Base-by-base conservation (phyloP, 108 stramenopile genomes). In the Cylindrotheca fusiformis region DNA sequence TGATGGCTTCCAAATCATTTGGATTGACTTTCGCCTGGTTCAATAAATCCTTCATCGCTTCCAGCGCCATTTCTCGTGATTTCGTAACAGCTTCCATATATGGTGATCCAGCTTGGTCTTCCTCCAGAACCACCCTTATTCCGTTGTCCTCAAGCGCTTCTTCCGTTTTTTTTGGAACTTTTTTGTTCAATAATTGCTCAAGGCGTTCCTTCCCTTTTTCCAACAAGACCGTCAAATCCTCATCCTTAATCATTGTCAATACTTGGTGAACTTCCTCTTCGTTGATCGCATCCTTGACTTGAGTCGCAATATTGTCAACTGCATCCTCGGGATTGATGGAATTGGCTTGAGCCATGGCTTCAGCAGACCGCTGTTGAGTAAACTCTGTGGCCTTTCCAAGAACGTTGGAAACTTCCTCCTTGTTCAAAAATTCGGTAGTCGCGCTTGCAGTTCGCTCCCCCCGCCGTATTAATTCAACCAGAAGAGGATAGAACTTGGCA, bases 401-500 rank as follows among this genome's bases (percentile, higher is more conserved):
- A 17, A 79, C 52, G 10, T 60, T 55, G 48, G 65, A 49, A 29
- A 63, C 69, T 41, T 60, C 46, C 33, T 66, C 58, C 36, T 58
- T 51, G 22, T 61, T 30, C 14, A 84, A 24, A 27, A 85, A 58
- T 29, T 23, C 44, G 28, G 65, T 57, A 0, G 84, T 76, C 8
- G 57, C 60, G 5, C 41, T 32, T 22, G 74, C 80, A 1, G 80
- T 71, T 58, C 77, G 60, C 49, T 77, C 82, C 10, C 74, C 80
- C 2, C 76, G 59, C 20, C 57, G 55, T 71, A 91, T 91, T 24
- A 91, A 60, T 32, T 86, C 76, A 27, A 73, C 65, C 1, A 91
- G 57, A 5, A 91, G 63, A 17, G 90, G 90, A 73, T 87, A 87
- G 60, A 86, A 87, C 70, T 86, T 87, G 68, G 86, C 84, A 55